Evolutionary conservation across 164 flowering plant genomes (phyloP).

Genomic region (Liquidambar formosana): DNA sequence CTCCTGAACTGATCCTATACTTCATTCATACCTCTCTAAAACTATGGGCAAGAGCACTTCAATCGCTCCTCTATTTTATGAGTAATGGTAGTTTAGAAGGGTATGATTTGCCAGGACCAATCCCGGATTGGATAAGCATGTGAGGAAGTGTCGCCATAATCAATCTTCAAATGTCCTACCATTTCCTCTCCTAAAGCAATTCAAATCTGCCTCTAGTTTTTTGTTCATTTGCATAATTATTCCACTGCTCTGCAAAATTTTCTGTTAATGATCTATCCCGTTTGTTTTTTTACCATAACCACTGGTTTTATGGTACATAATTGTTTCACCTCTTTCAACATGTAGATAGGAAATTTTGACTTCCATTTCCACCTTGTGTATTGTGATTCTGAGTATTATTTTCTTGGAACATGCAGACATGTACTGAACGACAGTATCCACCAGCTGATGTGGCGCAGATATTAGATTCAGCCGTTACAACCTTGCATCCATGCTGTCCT

Average conservation of each 20-base stretch:
- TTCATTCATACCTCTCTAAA: no score
- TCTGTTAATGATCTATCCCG: not conserved
- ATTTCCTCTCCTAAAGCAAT: not conserved
- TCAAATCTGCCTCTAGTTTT: not conserved
- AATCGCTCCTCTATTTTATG: no score
- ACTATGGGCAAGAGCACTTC: no score
- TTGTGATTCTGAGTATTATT: not conserved
- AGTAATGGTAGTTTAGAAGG: no score
- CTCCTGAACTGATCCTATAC: no score
- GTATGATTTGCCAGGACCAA: no score
- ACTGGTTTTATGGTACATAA: no score
- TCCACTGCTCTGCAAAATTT: not conserved
- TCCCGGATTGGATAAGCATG: no score
- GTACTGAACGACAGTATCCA: slow-evolving; percentile 46
- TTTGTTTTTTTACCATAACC: not conserved
- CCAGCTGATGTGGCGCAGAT: slow-evolving; percentile 48
- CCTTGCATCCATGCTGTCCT: slow-evolving; percentile 42
- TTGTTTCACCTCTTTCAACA: no score
- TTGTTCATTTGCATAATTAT: not conserved
- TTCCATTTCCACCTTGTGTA: not conserved
- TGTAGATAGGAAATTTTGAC: no score
- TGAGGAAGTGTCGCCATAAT: not conserved
- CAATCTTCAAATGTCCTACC: not conserved
- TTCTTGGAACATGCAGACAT: slow-evolving; percentile 29
- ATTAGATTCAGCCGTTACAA: slow-evolving; percentile 39